Evolutionary conservation across 2,329 filamentous ascomycete species (phyloP).

Genomic region (Penicillium italicum): DNA sequence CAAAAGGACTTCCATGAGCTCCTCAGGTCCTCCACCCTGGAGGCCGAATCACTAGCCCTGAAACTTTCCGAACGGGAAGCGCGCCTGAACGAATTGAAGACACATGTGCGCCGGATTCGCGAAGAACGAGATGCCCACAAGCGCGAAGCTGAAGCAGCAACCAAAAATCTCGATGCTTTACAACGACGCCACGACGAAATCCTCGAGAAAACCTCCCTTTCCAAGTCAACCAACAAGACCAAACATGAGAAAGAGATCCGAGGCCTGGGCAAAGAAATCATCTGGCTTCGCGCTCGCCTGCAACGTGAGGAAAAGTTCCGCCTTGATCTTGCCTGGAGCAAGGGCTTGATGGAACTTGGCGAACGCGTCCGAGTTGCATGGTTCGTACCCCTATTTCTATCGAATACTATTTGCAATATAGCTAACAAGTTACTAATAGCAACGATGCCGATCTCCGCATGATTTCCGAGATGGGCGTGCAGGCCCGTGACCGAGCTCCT

Average conservation of each 20-base stretch:
- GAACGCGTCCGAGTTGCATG: slow-evolving; percentile 63
- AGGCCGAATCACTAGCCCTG: slow-evolving; percentile 65
- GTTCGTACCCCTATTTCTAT: slow-evolving; percentile 55
- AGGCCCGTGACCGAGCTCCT: slow-evolving; percentile 35
- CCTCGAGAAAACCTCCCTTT: slow-evolving; percentile 44
- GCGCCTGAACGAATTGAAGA: slow-evolving; percentile 54
- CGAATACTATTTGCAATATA: slow-evolving; percentile 1
- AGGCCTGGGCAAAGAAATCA: slow-evolving; percentile 82
- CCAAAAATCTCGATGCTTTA: slow-evolving; percentile 44
- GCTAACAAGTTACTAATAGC: slow-evolving; percentile 50
- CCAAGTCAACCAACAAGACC: slow-evolving; percentile 43
- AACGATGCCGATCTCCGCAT: slow-evolving; percentile 89
- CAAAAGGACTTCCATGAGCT: slow-evolving; percentile 46
- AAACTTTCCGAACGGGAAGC: slow-evolving; percentile 67
- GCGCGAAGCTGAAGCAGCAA: slow-evolving; percentile 40
- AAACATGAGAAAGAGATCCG: slow-evolving; percentile 63
- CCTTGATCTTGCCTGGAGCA: slow-evolving; percentile 77
- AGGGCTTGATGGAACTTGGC: slow-evolving; percentile 80
- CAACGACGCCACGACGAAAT: slow-evolving; percentile 63
- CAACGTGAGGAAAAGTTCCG: slow-evolving; percentile 77
- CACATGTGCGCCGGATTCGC: slow-evolving; percentile 62
- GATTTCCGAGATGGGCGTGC: slow-evolving; percentile 76
- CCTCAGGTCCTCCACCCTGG: slow-evolving; percentile 46
- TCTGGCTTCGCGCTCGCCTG: slow-evolving; percentile 81
- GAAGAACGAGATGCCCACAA: slow-evolving; percentile 45